Base-by-base conservation (phyloP, 1,139 yeast genomes). In the Pichia sp. region DNA sequence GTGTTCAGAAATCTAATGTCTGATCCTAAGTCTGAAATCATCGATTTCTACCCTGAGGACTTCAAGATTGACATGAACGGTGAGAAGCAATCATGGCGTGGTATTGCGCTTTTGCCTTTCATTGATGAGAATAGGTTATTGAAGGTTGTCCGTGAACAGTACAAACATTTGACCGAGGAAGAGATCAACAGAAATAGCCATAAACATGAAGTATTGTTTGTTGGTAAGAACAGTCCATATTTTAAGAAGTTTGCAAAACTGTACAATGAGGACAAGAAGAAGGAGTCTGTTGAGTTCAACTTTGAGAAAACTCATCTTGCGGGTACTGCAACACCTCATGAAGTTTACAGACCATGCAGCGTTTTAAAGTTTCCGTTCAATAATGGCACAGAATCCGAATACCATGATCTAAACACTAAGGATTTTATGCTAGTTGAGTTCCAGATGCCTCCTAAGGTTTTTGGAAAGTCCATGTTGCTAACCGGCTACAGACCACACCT, bases 51-150 rank as follows among this genome's bases (percentile, higher is more conserved):
- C 53, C 97, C 97, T 0, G 85, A 74, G 43, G 83, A 85, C 24
- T 88, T 88, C 59, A 74, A 81, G 36, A 82, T 88, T 46, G 97
- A 88, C 60, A 85, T 87, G 95, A 87, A 88, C 55, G 97, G 97
- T 20, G 85, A 85, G 48, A 86, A 83, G 49, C 82, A 82, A 86
- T 71, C 93, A 34, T 88, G 97, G 97, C 94, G 86, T 56, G 96
- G 95, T 37, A 82, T 88, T 51, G 93, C 95, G 1, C 62, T 88
- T 32, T 63, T 88, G 40, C 96, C 97, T 0, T 88, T 88, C 48
- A 88, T 88, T 50, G 96, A 88, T 50, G 95, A 85, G 50, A 58
- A 59, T n/a, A 66, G 95, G 49, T 65, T 88, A 33, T 60, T 87
- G 38, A 61, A 63, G 11, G 79, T 77, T 2, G 94, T 87, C 4